phyloP scores from a whole-genome alignment of 2,329 filamentous ascomycete genomes.

The Fusarium equiseti region DNA sequence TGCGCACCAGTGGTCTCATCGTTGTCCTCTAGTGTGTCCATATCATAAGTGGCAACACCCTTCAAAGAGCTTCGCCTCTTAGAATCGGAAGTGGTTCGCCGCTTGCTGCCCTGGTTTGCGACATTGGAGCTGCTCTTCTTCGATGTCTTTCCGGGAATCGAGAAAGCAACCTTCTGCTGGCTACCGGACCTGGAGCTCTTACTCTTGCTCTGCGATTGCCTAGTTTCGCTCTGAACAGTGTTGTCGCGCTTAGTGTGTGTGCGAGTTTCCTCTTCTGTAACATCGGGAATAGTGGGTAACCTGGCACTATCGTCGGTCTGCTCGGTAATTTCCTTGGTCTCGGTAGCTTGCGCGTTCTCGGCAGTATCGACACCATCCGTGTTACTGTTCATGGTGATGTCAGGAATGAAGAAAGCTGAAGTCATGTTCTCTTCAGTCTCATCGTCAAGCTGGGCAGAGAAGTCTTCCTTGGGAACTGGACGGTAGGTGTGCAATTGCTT shows the following conservation, averaged over 20 bases:
- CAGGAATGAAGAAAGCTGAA: constrained; percentile 69
- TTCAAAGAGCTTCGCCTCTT: constrained; percentile 41
- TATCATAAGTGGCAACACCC: constrained; percentile 37
- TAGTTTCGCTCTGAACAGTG: constrained; percentile 47
- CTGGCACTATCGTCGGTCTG: constrained; percentile 52
- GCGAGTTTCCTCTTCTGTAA: constrained; percentile 48
- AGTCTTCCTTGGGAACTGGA: constrained; percentile 54
- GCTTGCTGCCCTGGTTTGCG: constrained; percentile 60
- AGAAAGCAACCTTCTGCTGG: constrained; percentile 57
- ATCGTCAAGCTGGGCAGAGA: constrained; percentile 52
- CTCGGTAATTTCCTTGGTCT: constrained; percentile 51
- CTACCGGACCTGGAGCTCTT: constrained; percentile 44
- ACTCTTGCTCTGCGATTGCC: constrained; percentile 47
- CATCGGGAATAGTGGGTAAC: constrained; percentile 44
- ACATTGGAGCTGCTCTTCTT: constrained; percentile 49
- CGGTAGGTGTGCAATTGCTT: constrained; percentile 59
- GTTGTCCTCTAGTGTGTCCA: constrained; percentile 48
- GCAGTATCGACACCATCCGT: constrained; percentile 30
- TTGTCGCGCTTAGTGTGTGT: constrained; percentile 48
- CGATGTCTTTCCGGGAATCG: constrained; percentile 54
- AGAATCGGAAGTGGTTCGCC: constrained; percentile 48
- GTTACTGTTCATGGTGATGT: constrained; percentile 66
- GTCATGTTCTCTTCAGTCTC: constrained; percentile 67
- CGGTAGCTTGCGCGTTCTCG: constrained; percentile 51
- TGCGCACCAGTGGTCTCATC: constrained; percentile 54